These are phyloP conservation scores for Tetrapisispora phaffii DNA, from an alignment of 805 yeast genomes.

Conservation along the genomic window DNA sequence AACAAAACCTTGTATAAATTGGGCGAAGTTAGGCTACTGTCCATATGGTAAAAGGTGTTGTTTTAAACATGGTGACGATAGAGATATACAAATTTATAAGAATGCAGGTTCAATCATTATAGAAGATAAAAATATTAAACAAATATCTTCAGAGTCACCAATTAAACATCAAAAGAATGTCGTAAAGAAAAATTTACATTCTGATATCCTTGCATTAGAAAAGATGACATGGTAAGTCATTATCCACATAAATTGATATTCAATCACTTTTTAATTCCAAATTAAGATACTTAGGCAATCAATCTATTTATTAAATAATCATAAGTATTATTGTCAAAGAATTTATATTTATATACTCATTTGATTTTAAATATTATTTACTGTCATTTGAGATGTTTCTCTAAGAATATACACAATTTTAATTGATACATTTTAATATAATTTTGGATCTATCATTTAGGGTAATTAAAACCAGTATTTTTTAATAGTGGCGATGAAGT, in stretches of 20 bases:
- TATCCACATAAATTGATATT: not conserved
- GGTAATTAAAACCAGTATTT: not conserved
- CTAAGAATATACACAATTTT: not conserved
- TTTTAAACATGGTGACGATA: slow-evolving; percentile 62
- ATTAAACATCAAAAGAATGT: not conserved
- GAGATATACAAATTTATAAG: slow-evolving; percentile 23
- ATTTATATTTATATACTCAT: not conserved
- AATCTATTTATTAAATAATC: slow-evolving; percentile 1
- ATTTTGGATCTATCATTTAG: not conserved
- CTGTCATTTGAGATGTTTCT: not conserved
- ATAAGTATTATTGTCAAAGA: not conserved
- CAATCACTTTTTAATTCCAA: not conserved
- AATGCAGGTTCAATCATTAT: slow-evolving; percentile 15
- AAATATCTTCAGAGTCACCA: not conserved
- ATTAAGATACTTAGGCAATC: not conserved
- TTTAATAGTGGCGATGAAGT: slow-evolving; percentile 4
- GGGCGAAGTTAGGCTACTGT: slow-evolving; percentile 74
- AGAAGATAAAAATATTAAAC: not conserved
- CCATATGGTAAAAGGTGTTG: slow-evolving; percentile 88
- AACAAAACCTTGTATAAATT: slow-evolving; percentile 83
- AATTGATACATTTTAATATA: not conserved
- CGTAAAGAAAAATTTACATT: slow-evolving; percentile 17
- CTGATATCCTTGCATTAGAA: slow-evolving; percentile 24
- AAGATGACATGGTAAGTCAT: slow-evolving; percentile 23
- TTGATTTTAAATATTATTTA: not conserved